These are phyloP conservation scores for Porcisia hertigi DNA, from an alignment of 208 protist genomes.

Conservation along the genomic window DNA sequence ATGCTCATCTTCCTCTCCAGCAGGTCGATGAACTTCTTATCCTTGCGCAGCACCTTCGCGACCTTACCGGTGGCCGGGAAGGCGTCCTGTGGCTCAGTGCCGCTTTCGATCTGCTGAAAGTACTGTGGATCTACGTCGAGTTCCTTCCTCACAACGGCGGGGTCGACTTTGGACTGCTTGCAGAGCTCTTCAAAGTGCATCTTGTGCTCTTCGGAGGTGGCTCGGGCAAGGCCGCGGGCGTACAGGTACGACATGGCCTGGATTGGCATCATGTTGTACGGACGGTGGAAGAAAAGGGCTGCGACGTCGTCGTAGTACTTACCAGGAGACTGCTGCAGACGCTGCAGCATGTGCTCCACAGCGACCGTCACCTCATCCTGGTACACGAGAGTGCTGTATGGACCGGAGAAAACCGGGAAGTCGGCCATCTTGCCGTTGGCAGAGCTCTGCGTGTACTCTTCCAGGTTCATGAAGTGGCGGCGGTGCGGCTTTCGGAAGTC, in stretches of 20 bases:
- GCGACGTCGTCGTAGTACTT: constrained; percentile 88
- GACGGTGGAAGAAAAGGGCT: constrained; percentile 91
- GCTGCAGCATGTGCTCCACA: constrained; percentile 87
- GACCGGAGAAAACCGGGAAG: constrained; percentile 91
- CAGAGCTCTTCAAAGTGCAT: constrained; percentile 71
- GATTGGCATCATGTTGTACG: constrained; percentile 94
- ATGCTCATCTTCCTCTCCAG: constrained; percentile 89
- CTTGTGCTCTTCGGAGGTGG: constrained; percentile 69
- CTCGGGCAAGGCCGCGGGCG: constrained; percentile 77
- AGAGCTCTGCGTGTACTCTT: constrained; percentile 69
- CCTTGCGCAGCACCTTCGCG: constrained; percentile 79
- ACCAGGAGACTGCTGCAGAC: constrained; percentile 56
- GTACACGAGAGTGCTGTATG: constrained; percentile 91
- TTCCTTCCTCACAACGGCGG: constrained; percentile 56
- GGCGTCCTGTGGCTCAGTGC: constrained; percentile 68
- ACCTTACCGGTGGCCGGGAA: constrained; percentile 79
- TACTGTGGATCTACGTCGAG: constrained; percentile 68
- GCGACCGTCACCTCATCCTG: constrained; percentile 86
- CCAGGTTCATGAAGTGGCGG: constrained; percentile 84
- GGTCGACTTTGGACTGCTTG: constrained; percentile 53
- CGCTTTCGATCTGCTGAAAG: constrained; percentile 80
- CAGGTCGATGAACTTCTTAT: constrained; percentile 76
- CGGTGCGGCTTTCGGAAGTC: constrained; percentile 91
- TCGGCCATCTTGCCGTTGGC: constrained; percentile 84
- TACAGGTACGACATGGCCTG: constrained; percentile 91